These are phyloP conservation scores for Fusarium azukiicola DNA, from an alignment of 2,329 filamentous ascomycete genomes.

Conservation along the genomic window DNA sequence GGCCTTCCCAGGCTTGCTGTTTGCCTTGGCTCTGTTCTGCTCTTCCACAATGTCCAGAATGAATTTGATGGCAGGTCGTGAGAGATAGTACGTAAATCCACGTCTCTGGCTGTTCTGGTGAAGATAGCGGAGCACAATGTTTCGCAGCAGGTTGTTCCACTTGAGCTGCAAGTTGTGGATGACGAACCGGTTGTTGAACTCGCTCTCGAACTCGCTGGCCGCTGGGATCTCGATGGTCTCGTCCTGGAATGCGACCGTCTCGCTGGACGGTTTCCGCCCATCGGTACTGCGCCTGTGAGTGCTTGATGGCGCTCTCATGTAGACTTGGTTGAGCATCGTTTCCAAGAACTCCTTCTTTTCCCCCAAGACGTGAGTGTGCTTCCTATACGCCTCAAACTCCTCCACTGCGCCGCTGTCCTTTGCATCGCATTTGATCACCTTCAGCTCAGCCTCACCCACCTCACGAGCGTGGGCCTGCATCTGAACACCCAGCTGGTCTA, in stretches of 20 bases:
- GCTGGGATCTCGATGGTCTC: constrained; percentile 83
- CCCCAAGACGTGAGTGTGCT: constrained; percentile 76
- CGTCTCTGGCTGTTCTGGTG: constrained; percentile 98
- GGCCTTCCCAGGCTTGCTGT: constrained; percentile 54
- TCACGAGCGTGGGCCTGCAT: constrained; percentile 87
- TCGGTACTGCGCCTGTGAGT: constrained; percentile 54
- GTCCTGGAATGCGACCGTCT: constrained; percentile 74
- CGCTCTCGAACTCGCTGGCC: constrained; percentile 91
- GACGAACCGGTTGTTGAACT: constrained; percentile 99
- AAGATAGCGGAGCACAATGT: constrained; percentile 98
- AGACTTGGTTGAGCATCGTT: constrained; percentile 76
- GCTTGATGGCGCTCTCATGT: constrained; percentile 59
- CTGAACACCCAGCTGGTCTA: constrained; percentile 89
- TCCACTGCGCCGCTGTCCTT: constrained; percentile 73
- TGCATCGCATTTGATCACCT: constrained; percentile 72
- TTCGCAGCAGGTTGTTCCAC: constrained; percentile 98
- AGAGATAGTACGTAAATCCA: constrained; percentile 99
- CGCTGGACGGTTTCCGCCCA: constrained; percentile 58
- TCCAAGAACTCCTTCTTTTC: constrained; percentile 80
- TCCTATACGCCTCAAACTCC: constrained; percentile 80
- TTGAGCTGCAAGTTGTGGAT: constrained; percentile 99
- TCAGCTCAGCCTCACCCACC: constrained; percentile 89
- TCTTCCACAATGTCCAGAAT: constrained; percentile 99
- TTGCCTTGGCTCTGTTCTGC: constrained; percentile 85
- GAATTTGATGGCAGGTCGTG: constrained; percentile 96